These are phyloP conservation scores for Fusarium sp. DNA, from an alignment of 2,329 filamentous ascomycete genomes.

Conservation along the genomic window DNA sequence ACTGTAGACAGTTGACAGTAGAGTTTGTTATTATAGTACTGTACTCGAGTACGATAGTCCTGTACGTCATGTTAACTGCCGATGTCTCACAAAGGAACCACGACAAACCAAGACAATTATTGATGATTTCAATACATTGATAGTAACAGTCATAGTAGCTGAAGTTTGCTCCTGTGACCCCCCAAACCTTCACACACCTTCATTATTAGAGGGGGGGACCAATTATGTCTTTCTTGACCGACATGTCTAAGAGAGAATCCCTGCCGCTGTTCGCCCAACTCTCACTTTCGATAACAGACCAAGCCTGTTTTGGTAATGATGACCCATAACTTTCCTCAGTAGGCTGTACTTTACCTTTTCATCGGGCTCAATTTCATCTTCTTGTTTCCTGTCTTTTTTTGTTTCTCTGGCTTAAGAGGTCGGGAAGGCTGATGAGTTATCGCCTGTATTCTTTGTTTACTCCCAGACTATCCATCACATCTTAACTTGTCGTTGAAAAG, in stretches of 20 bases:
- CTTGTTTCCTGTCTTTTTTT: slow-evolving; percentile 6
- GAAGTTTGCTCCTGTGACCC: slow-evolving; percentile 30
- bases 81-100: background rate
- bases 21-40: background rate
- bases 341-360: slow-evolving; percentile 14
- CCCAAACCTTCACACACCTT: slow-evolving; percentile 3
- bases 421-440: slow-evolving; percentile 11
- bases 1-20: background rate
- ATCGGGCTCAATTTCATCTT: background rate
- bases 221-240: slow-evolving; percentile 21
- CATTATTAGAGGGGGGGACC: slow-evolving; percentile 1
- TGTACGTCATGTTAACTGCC: slow-evolving; percentile 1
- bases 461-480: background rate
- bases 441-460: background rate
- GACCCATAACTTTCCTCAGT: slow-evolving; percentile 14
- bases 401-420: slow-evolving; percentile 4
- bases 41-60: background rate
- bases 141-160: background rate
- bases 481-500: background rate
- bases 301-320: slow-evolving; percentile 26
- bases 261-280: slow-evolving; percentile 12
- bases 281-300: background rate
- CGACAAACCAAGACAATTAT: background rate
- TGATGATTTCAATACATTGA: background rate
- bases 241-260: slow-evolving; percentile 12